Base-by-base conservation (phyloP, 768 basidiomycete species). In the Russula olivacea region DNA sequence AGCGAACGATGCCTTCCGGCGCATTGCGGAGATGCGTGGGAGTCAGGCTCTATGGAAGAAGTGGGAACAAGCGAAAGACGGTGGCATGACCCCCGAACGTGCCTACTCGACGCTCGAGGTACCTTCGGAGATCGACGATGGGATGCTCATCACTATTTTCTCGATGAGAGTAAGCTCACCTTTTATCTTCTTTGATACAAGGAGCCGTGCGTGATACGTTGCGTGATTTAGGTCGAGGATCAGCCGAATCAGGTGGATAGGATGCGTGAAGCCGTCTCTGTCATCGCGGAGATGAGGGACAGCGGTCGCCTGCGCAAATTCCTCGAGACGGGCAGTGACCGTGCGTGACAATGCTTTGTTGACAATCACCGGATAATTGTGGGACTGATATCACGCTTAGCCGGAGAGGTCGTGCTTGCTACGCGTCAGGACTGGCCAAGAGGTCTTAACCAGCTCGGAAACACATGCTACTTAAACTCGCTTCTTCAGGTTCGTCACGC, bases 381-480 rank as follows among this genome's bases (percentile, higher is more conserved):
- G 38, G n/a, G 28, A 34, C 62, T 55, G 30, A 63, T 25, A 41
- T 40, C 30, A 25, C 14, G 17, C 19, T 14, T 65, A 93, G 88
- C 87, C 62, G 91, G 88, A 23, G 89, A 88, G 52, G 74, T 81
- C n/a, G 69, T 76, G 25, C 71, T 75, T 7, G 76, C 79, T 40
- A 82, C 76, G 2, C 80, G 81, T 50, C 79, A 78, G 4, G 91
- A 92, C 64, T 79, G 89, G 70, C 93, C 93, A 30, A 82, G 92
- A 61, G 93, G 93, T 6, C 79, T 95, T 32, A 89, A 93, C 70
- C 93, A 95, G 70, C 80, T 92, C 23, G 91, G 91, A 55, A 93
- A 93, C 68, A 93, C 91, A 0, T 93, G 92, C 69, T 93, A 92
- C 69, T 77, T 91, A 52, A 93, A 92, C 70, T 93, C 88, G 41